Evolutionary conservation across 495 filamentous ascomycete species (phyloP).

Genomic region (Neurospora tetraspora): DNA sequence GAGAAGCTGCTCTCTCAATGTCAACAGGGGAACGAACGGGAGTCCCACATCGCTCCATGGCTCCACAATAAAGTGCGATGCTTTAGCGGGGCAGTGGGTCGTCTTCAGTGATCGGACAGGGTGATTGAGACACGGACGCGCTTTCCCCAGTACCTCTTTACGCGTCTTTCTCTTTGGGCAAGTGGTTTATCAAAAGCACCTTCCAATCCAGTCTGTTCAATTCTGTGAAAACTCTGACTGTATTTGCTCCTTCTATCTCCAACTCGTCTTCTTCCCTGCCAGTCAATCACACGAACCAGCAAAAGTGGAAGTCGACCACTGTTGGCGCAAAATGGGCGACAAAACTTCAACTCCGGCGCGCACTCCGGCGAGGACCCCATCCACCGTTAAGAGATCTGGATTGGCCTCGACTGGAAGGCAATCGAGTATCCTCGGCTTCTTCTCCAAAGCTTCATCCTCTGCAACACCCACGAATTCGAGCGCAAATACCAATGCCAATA

Average conservation of each 20-base stretch:
- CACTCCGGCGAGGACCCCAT: slow-evolving; percentile 35
- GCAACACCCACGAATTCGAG: background rate
- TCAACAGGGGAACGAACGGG: background rate
- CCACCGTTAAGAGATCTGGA: slow-evolving; percentile 29
- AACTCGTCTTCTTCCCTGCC: background rate
- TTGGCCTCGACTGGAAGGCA: slow-evolving; percentile 45
- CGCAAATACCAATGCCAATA: slow-evolving; percentile 23
- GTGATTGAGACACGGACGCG: background rate
- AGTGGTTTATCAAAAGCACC: background rate
- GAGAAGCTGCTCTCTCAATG: background rate
- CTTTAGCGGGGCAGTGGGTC: background rate
- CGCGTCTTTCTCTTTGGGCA: background rate
- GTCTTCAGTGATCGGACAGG: background rate
- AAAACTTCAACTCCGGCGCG: slow-evolving; percentile 17
- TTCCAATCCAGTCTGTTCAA: background rate
- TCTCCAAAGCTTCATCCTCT: slow-evolving; percentile 50
- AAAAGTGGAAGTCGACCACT: background rate
- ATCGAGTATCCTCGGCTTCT: slow-evolving; percentile 82
- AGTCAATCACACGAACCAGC: background rate
- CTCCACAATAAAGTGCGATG: background rate
- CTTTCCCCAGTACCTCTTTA: background rate
- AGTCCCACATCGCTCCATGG: background rate
- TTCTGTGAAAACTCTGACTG: background rate
- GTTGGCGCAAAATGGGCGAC: slow-evolving; percentile 18
- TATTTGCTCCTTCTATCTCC: background rate